Evolutionary conservation across 2,329 filamentous ascomycete genomes (phyloP), one percentile per base, ranked within the genome.

Genomic region (Calonectria naviculata): DNA sequence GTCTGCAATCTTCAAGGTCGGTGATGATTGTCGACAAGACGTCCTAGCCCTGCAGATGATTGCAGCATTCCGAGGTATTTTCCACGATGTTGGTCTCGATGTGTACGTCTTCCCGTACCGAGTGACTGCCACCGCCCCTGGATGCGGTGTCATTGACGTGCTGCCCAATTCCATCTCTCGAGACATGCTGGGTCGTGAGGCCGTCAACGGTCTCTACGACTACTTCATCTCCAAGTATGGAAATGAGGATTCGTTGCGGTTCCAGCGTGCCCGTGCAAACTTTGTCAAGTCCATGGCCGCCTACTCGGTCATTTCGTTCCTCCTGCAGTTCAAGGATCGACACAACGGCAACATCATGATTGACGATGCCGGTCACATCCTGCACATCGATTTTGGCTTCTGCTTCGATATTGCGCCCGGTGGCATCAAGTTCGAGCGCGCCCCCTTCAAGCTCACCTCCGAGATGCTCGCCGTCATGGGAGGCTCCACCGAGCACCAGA

Each of bases 311-410:
- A 98, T 99, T 75, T 97, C 95, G 0, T 99, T 97, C 85, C 88
- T 99, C 17, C 87, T 99, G 42, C 97, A 99, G 80, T 98, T 99
- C 92, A 99, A 99, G 84, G 97, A 99, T 82, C 93, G 97, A 4
- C 97, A 99, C 86, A 99, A 99, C 83, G 97, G 97, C 73, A 99
- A 99, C 87, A 99, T 99, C 87, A 99, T 99, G 97, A 92, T 99
- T 74, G 96, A 99, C 82, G 96, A 98, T 79, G 94, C 93, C 0
- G 97, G 97, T 5, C 97, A 99, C 84, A 98, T 99, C 79, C 90
- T 99, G 65, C 97, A 99, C 86, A 98, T 99, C 77, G 97, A 99
- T 83, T 99, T 99, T 80, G 97, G 97, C 12, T 99, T 99, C 89
- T 98, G 96, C 85, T 99, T 99, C 84, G 97, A 99, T 80, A 98